These are phyloP conservation scores for Candida sp. DNA, from an alignment of 1,139 yeast species.

Conservation along the genomic window DNA sequence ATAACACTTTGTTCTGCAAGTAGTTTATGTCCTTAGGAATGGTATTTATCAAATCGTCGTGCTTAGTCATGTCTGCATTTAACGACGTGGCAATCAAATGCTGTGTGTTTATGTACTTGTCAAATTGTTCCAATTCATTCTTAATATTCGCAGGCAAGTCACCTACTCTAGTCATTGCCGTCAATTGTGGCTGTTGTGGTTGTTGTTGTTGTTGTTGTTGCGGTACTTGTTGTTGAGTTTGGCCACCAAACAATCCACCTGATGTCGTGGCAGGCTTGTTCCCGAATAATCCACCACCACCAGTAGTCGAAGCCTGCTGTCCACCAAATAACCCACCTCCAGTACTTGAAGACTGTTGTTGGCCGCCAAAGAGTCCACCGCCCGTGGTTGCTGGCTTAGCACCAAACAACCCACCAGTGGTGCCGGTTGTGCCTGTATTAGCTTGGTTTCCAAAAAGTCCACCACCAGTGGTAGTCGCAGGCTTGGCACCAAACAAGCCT, in stretches of 20 bases:
- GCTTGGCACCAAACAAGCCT: conserved; percentile 21
- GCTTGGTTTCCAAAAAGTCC: conserved; percentile 22
- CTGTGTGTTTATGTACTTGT: conserved; percentile 83
- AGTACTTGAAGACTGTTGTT: conserved; percentile 9
- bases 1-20: conserved; percentile 61
- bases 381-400: conserved; percentile 12
- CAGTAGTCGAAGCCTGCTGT: conserved; percentile 8
- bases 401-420: conserved; percentile 5
- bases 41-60: conserved; percentile 71
- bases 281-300: conserved; percentile 25
- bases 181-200: conserved; percentile 46
- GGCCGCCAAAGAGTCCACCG: conserved; percentile 28
- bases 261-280: conserved; percentile 9
- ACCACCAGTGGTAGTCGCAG: conserved; percentile 22
- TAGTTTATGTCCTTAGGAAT: conserved; percentile 87
- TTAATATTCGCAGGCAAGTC: conserved; percentile 83
- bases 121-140: conserved; percentile 77
- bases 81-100: conserved; percentile 82
- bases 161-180: conserved; percentile 86
- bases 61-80: conserved; percentile 65
- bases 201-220: conserved; percentile 11
- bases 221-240: conserved; percentile 7
- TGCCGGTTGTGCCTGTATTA: conserved; percentile 5
- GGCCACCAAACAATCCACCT: conserved; percentile 23
- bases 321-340: conserved; percentile 24